Percentiles rank a stretch among this genome's conserved stretches.
These are phyloP conservation scores for Voacanga thouarsii DNA, from an alignment of 257 asterid species.

Conservation along the genomic window DNA sequence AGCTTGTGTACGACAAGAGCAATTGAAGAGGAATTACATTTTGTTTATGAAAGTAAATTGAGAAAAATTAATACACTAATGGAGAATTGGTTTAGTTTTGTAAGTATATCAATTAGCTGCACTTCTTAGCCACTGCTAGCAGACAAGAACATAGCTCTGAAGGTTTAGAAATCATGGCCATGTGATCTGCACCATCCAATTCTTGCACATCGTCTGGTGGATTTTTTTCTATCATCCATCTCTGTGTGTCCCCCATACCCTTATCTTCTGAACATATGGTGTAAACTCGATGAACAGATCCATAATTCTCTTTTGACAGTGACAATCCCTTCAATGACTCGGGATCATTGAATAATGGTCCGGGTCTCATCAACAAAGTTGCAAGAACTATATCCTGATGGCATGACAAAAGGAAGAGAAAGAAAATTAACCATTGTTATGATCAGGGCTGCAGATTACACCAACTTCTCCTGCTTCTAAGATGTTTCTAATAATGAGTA, in stretches of 20 bases:
- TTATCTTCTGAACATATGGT: neutral
- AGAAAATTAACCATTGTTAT: neutral
- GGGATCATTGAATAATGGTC: slow-evolving; percentile 5
- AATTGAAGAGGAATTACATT: too few species aligned
- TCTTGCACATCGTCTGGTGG: neutral
- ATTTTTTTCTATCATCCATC: neutral
- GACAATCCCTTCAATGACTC: slow-evolving; percentile 1
- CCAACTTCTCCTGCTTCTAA: too few species aligned
- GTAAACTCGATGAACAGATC: slow-evolving; percentile 13
- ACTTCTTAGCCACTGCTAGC: neutral
- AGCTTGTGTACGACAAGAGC: too few species aligned
- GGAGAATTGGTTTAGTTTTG: too few species aligned
- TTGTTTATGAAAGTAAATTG: too few species aligned
- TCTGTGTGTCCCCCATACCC: neutral
- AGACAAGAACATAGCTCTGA: neutral
- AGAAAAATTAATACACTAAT: too few species aligned
- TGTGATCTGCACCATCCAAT: slow-evolving; percentile 3
- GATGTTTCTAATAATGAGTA: neutral
- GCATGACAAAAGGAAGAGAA: neutral
- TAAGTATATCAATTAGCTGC: too few species aligned
- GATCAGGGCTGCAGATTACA: too few species aligned
- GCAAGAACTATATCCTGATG: slow-evolving; percentile 13
- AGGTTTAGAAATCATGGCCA: neutral
- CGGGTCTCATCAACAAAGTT: slow-evolving; percentile 5
- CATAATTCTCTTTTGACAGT: slow-evolving; percentile 9